Conservation (phyloP, 305 asterid species). For the Plantago lanceolata region DNA sequence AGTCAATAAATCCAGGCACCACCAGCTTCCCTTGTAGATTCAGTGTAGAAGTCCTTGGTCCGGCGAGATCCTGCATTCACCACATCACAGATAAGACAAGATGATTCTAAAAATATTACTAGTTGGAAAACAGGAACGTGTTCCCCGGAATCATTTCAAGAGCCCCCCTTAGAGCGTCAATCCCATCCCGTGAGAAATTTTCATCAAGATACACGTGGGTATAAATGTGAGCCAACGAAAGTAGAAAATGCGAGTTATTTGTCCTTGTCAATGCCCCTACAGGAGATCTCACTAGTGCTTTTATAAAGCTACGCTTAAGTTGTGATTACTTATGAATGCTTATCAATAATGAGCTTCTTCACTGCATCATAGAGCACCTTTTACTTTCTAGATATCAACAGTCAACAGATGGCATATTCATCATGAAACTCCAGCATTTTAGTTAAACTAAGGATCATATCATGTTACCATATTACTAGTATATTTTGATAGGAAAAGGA, state of each 20-base stretch:
- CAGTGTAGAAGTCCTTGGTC: slow-evolving; percentile 42
- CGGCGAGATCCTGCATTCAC: slow-evolving; percentile 56
- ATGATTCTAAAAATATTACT: slow-evolving; percentile 2
- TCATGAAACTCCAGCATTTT: too few species aligned
- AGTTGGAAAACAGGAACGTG: not conserved
- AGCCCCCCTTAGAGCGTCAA: not conserved
- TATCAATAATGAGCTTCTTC: too few species aligned
- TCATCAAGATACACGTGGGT: not conserved
- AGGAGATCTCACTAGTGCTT: not conserved
- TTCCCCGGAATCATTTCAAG: not conserved
- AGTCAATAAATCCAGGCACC: slow-evolving; percentile 95
- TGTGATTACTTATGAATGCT: too few species aligned
- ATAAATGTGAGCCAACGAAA: not conserved
- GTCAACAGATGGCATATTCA: too few species aligned
- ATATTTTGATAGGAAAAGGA: too few species aligned
- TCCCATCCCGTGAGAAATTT: too few species aligned
- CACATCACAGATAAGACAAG: slow-evolving; percentile 21
- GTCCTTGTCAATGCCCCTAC: not conserved
- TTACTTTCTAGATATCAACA: too few species aligned
- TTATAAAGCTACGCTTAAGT: too few species aligned
- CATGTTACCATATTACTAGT: too few species aligned
- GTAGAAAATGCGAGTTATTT: not conserved
- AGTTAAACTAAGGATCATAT: too few species aligned
- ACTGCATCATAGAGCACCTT: too few species aligned
- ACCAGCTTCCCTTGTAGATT: slow-evolving; percentile 62